These are phyloP conservation scores for Nephelium lappaceum DNA, from an alignment of 345 rosid species.

Conservation along the genomic window DNA sequence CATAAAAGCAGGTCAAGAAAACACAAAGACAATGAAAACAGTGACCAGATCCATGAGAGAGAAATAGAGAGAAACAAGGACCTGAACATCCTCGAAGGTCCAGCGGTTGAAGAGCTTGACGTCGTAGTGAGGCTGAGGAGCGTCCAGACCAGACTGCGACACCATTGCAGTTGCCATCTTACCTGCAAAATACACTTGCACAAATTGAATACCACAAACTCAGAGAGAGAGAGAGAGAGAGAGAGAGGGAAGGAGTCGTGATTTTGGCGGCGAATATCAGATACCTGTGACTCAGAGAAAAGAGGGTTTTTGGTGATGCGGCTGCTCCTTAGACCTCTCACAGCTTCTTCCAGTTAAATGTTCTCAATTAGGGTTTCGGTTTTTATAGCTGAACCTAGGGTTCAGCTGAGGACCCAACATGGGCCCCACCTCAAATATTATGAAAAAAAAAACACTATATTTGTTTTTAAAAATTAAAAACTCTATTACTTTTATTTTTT, in stretches of 20 bases:
- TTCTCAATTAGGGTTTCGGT: neutral
- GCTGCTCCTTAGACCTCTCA: neutral
- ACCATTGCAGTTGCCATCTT: conserved; percentile 34
- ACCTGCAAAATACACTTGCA: neutral
- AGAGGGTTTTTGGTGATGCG: neutral
- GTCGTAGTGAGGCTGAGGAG: conserved; percentile 33
- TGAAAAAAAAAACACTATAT: too few relatives aligned
- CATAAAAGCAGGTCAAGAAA: neutral
- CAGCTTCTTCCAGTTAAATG: too few relatives aligned
- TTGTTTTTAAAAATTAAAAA: too few relatives aligned
- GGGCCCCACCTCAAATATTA: too few relatives aligned
- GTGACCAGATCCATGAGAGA: neutral
- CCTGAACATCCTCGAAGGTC: conserved; percentile 80
- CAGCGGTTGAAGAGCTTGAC: conserved; percentile 91
- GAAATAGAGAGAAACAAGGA: conserved; percentile 1
- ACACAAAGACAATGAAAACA: neutral
- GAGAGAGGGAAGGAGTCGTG: too few relatives aligned
- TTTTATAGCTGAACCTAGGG: neutral
- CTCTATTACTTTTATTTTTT: too few relatives aligned
- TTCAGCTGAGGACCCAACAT: too few relatives aligned
- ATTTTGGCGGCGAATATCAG: neutral
- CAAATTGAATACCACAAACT: neutral
- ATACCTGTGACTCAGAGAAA: neutral
- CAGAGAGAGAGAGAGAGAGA: neutral
- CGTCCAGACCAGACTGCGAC: neutral